Conservation (phyloP, 2,329 filamentous ascomycete genomes). For the Macrophomina pseudophaseolina region DNA sequence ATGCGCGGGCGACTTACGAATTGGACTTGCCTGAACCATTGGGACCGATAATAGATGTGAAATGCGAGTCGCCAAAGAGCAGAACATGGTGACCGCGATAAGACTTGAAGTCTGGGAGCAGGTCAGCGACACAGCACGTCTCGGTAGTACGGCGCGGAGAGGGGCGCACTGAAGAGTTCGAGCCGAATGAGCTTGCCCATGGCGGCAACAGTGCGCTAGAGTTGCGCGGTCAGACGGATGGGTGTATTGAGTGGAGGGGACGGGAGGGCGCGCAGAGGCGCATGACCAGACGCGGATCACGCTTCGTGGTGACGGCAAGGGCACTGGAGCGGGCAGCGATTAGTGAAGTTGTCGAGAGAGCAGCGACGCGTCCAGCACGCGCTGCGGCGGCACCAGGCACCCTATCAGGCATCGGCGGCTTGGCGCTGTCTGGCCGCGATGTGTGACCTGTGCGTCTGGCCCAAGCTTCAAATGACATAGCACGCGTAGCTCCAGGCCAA, state of each 20-base stretch:
- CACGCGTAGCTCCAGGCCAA: slow-evolving; percentile 10
- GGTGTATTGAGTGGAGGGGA: background rate
- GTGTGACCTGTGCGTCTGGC: background rate
- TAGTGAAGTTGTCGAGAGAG: slow-evolving; percentile 20
- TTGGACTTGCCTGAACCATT: slow-evolving; percentile 99
- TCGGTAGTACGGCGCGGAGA: slow-evolving; percentile 16
- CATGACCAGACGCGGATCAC: slow-evolving; percentile 19
- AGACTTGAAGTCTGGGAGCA: slow-evolving; percentile 86
- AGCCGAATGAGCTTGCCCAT: slow-evolving; percentile 98
- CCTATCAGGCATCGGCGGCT: slow-evolving; percentile 3
- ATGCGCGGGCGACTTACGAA: slow-evolving; percentile 66
- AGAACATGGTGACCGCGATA: slow-evolving; percentile 97
- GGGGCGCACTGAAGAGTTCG: slow-evolving; percentile 82
- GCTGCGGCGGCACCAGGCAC: slow-evolving; percentile 16
- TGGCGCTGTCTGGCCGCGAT: background rate
- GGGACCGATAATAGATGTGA: slow-evolving; percentile 98
- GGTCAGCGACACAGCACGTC: slow-evolving; percentile 32
- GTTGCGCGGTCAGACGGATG: background rate
- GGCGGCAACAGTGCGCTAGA: slow-evolving; percentile 16
- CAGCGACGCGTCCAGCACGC: slow-evolving; percentile 22
- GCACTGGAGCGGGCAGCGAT: background rate
- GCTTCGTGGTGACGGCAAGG: background rate
- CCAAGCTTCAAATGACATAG: slow-evolving; percentile 15
- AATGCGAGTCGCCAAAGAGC: slow-evolving; percentile 96
- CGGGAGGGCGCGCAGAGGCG: slow-evolving; percentile 11